Evolutionary conservation across 2,329 filamentous ascomycete genomes (phyloP), one percentile per base, ranked within the genome.

Genomic region (Neonectria punicea): DNA sequence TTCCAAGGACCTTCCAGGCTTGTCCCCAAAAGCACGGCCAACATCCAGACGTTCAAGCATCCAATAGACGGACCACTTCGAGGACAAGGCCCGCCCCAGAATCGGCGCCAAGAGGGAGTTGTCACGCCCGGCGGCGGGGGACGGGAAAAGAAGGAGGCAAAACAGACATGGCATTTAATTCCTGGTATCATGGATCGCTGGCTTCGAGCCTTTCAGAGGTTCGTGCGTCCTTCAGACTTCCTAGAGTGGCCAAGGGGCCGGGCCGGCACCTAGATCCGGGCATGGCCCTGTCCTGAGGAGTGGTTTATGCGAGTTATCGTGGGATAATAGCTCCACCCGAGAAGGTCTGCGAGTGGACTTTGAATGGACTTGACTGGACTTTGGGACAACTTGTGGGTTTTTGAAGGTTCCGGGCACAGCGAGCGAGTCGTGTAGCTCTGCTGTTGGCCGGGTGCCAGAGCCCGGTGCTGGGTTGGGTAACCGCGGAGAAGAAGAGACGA

Each of bases 261-360:
- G 70, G 39, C 66, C 69, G 71, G 69, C 63, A 71, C 61, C 69
- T 69, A 60, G 69, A 64, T 64, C 46, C 63, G 68, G 62, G 32
- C 61, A 58, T 63, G 61, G 65, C 59, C 51, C 50, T 63, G 56
- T 62, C 51, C 50, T 39, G 39, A 46, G 44, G 55, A 43, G 53
- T 49, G 58, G 60, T 55, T 65, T 44, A 63, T 66, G 66, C 63
- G 53, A 63, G 57, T 56, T 67, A 58, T 60, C 56, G 66, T 58
- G 61, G 64, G 53, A 64, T 63, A 59, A 63, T 59, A 49, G 51
- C 54, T 62, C 66, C 66, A 63, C 66, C 53, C 44, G 54, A 43
- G 62, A 58, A 59, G 53, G 53, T 41, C 65, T 53, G 28, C 58
- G 53, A 65, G 44, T 54, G 66, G 67, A 53, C 58, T 43, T 43